A percentile compares a stretch with the other conserved stretches of the same genome.
Conservation (phyloP, 305 asterid genomes). For the Fraxinus sp. region DNA sequence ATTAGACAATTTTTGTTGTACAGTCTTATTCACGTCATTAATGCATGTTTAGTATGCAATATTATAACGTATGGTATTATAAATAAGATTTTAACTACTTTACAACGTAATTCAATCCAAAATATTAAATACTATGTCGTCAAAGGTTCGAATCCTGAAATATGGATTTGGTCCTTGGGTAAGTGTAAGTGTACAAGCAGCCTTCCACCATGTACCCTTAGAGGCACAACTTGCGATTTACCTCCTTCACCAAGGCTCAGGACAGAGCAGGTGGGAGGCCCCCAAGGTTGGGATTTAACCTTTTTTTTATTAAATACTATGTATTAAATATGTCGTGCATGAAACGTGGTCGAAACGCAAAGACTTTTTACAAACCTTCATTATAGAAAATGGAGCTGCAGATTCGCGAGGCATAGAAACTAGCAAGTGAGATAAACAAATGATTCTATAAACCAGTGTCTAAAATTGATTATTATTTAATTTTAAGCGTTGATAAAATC, state of each 20-base stretch:
- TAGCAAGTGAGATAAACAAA: constrained; percentile 30
- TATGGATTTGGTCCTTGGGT: no score
- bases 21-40: neutral
- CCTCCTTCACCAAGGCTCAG: no score
- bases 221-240: no score
- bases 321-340: constrained; percentile 13
- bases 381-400: neutral
- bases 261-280: no score
- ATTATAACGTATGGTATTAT: neutral
- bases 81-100: neutral
- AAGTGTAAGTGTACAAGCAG: no score
- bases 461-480: neutral
- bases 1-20: neutral
- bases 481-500: constrained; percentile 30
- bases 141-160: no score
- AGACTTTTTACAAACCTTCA: constrained; percentile 22
- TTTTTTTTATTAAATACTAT: no score
- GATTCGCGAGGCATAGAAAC: neutral
- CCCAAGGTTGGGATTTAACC: no score
- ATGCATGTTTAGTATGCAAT: neutral
- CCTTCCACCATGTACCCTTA: no score
- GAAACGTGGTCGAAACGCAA: neutral
- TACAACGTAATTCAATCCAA: neutral
- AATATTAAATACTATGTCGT: no score
- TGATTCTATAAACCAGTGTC: neutral